These are phyloP conservation scores for Sclerotinia glacialis DNA, from an alignment of 2,329 filamentous ascomycete genomes.

Conservation along the genomic window DNA sequence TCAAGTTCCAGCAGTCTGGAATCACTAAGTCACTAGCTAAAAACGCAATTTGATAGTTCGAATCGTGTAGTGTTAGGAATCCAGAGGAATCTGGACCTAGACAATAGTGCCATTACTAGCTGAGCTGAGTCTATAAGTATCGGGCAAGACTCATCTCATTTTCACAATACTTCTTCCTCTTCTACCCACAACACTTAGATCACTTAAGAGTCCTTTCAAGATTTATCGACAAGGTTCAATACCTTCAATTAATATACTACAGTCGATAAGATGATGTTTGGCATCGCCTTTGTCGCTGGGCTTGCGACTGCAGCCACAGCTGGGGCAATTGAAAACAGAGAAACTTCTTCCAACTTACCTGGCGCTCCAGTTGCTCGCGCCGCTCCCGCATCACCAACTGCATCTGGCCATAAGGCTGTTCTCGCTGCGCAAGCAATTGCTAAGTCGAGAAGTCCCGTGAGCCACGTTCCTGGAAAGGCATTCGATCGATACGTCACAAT, in stretches of 20 bases:
- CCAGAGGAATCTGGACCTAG: no score
- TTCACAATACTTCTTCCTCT: no score
- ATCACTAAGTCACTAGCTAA: neutral
- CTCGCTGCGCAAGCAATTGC: constrained; percentile 58
- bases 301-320: no score
- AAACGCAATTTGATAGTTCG: neutral
- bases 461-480: constrained; percentile 64
- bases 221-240: constrained; percentile 32
- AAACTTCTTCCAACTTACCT: neutral
- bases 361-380: constrained; percentile 32
- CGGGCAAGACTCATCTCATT: no score
- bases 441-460: constrained; percentile 58
- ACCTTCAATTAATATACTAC: constrained; percentile 17
- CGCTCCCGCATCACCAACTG: constrained; percentile 42
- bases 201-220: neutral
- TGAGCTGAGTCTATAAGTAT: no score
- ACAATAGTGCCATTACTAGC: no score
- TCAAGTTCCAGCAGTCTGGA: neutral
- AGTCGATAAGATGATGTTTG: no score
- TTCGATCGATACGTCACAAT: constrained; percentile 72
- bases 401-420: constrained; percentile 51
- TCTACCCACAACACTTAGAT: no score
- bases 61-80: no score
- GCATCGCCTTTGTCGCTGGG: no score
- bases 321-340: neutral